Conservation (phyloP, 371 early-diverging fungal species). For the Parasitella parasitica region DNA sequence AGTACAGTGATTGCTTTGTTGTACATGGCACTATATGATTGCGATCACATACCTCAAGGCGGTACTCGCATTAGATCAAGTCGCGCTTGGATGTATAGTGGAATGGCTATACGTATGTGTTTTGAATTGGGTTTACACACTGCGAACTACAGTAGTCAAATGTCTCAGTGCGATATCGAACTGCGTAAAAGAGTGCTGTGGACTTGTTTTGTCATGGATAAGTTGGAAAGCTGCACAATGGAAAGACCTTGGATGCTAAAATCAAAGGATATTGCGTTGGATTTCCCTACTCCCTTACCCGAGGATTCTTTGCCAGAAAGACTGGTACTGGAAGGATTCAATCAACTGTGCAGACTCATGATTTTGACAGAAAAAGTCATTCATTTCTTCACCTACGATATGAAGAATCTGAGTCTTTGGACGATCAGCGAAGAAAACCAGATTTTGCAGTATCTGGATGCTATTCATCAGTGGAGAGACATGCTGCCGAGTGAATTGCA, state of each 20-base stretch:
- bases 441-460: conserved; percentile 35
- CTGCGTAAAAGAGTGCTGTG: conserved; percentile 50
- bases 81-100: conserved; percentile 46
- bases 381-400: conserved; percentile 38
- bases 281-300: conserved; percentile 40
- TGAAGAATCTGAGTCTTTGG: conserved; percentile 30
- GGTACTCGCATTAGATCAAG: conserved; percentile 17
- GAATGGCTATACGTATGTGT: conserved; percentile 45
- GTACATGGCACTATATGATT: conserved; percentile 40
- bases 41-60: conserved; percentile 13
- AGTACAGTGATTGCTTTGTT: conserved; percentile 49
- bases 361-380: conserved; percentile 42
- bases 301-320: conserved; percentile 43
- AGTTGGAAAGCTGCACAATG: conserved; percentile 40
- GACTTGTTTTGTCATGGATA: conserved; percentile 53
- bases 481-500: conserved; percentile 29
- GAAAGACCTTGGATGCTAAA: conserved; percentile 47
- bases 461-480: conserved; percentile 38
- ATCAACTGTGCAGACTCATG: conserved; percentile 37
- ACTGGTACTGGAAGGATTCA: conserved; percentile 37
- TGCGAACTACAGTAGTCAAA: conserved; percentile 39
- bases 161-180: conserved; percentile 50
- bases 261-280: conserved; percentile 36
- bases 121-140: conserved; percentile 45
- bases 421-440: conserved; percentile 39